Conservation (phyloP, 2,329 filamentous ascomycete species). For the Xenoacremonium recifei region DNA sequence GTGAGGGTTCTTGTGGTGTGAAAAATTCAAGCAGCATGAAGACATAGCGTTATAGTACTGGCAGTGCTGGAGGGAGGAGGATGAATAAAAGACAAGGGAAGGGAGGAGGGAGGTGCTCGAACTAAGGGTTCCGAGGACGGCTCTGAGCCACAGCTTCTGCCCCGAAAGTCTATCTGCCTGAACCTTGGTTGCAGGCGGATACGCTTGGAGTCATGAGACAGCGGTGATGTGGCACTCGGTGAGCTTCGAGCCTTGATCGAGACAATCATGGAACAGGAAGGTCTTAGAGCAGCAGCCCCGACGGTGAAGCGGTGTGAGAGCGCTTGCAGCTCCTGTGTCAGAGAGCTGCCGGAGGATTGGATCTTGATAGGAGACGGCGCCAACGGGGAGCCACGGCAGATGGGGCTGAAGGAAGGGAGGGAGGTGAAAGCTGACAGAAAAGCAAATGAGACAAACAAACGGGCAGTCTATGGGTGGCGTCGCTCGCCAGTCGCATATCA, state of each 20-base stretch:
- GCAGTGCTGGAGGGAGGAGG: conserved; percentile 11
- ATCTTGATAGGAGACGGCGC: background rate
- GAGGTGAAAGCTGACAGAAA: too few relatives aligned
- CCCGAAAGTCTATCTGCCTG: background rate
- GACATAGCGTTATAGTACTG: conserved; percentile 21
- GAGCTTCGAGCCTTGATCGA: conserved; percentile 20
- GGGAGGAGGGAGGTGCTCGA: conserved; percentile 8
- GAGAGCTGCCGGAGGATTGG: conserved; percentile 23
- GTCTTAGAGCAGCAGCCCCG: conserved; percentile 9
- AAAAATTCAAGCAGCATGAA: conserved; percentile 7
- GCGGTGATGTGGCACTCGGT: conserved; percentile 27
- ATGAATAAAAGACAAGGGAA: background rate
- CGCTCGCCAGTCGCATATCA: too few relatives aligned
- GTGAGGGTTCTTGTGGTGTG: conserved; percentile 13
- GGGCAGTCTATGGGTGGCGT: too few relatives aligned
- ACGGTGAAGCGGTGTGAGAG: conserved; percentile 19
- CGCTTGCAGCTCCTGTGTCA: too few relatives aligned
- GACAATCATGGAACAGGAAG: conserved; percentile 14
- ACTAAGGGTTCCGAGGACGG: conserved; percentile 1
- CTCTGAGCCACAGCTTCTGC: background rate
- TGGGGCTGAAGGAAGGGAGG: conserved; percentile 20
- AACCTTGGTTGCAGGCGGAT: background rate
- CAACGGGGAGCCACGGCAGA: conserved; percentile 21
- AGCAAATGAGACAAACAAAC: too few relatives aligned
- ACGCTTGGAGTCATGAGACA: background rate